Evolutionary conservation across 2,329 filamentous ascomycete species (phyloP), one percentile per base, ranked within the genome.

Genomic region (Colletotrichum scovillei): DNA sequence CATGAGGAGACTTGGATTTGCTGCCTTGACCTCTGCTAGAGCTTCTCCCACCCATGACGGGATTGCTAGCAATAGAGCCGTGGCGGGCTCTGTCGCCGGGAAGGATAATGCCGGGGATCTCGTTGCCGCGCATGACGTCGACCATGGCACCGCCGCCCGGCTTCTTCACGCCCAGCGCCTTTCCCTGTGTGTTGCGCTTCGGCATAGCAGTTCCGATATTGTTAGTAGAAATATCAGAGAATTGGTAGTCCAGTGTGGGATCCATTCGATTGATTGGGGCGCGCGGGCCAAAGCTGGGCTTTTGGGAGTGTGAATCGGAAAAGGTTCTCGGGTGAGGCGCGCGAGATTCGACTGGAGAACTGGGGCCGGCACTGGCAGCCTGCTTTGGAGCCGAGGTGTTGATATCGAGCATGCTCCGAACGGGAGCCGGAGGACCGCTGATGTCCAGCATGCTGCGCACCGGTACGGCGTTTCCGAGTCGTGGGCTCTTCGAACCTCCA

Each of bases 361-460:
- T 84, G 16, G 85, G 85, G 19, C 84, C 84, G 19, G 70, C 70
- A 75, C 87, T 89, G 42, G 82, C 78, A 11, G 82, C 79, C 53
- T 78, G 78, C 38, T 78, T 79, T 8, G 80, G 71, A 6, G 77
- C 73, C 12, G 86, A 81, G 28, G 80, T 80, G 67, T 84, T 84
- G 53, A 87, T 78, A 76, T 88, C 87, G 35, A 90, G 82, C 87
- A 90, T 89, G 77, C 88, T 90, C 77, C 87, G 83, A 42, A 86
- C 78, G 6, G 84, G 82, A 6, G 82, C 76, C 28, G 83, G 78
- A 32, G 82, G 84, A 67, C 83, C 83, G 76, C 86, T 86, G 75
- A 91, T 84, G 77, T 92, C 90, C 70, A 93, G 86, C 90, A 93
- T 91, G 82, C 91, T 93, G 75, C 91, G 88, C 64, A 92, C 86